Evolutionary conservation across 2,329 filamentous ascomycete species (phyloP).

Genomic region (Curvularia lunata): DNA sequence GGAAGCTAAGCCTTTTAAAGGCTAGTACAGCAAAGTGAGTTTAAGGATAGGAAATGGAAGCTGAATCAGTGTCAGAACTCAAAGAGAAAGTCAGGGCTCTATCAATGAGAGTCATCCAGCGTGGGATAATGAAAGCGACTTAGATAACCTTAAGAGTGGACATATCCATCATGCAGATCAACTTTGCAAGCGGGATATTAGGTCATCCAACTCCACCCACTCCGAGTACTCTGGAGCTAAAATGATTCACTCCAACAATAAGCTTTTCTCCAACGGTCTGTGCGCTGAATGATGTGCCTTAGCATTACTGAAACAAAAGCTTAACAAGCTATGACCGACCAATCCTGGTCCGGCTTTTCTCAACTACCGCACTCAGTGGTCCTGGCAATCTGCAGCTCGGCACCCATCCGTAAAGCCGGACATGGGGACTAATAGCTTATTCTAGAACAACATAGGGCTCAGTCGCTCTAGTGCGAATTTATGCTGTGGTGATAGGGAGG

Average conservation of each 20-base stretch:
- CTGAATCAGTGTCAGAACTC: too few species aligned
- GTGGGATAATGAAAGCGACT: neutral
- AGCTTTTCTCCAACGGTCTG: slow-evolving; percentile 62
- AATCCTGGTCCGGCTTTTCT: slow-evolving; percentile 54
- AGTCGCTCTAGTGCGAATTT: neutral
- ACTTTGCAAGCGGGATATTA: slow-evolving; percentile 45
- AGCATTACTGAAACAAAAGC: slow-evolving; percentile 48
- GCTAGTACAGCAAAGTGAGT: neutral
- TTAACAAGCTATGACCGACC: slow-evolving; percentile 46
- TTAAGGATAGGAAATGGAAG: neutral
- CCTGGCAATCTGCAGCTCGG: slow-evolving; percentile 36
- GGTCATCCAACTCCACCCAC: slow-evolving; percentile 8
- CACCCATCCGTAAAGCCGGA: neutral
- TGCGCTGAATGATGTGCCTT: slow-evolving; percentile 59
- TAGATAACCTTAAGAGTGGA: neutral
- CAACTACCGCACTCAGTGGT: slow-evolving; percentile 61
- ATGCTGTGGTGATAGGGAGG: neutral
- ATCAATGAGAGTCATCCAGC: neutral
- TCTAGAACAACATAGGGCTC: neutral
- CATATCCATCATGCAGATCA: slow-evolving; percentile 36
- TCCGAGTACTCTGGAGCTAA: slow-evolving; percentile 58
- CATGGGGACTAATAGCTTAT: neutral
- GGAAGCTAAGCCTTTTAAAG: neutral
- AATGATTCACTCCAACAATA: slow-evolving; percentile 65
- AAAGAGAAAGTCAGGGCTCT: neutral